Conservation (phyloP, 331 rosid species). For the Saraca asoca region DNA sequence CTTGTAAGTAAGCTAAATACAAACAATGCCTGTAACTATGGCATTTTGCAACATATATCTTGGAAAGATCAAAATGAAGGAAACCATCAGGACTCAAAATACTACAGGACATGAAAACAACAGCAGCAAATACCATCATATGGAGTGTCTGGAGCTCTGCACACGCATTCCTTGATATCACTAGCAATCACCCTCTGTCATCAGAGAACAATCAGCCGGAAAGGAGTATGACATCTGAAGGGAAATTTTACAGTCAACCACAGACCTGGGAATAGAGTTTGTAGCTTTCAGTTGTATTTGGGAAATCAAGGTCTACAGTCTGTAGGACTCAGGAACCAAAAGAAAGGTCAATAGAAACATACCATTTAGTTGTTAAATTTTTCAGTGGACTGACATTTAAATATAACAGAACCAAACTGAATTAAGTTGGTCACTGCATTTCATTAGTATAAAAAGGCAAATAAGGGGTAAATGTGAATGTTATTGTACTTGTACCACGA, state of each 20-base stretch:
- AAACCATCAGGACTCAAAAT: too few species aligned
- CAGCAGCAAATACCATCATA: conserved; percentile 75
- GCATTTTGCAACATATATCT: too few species aligned
- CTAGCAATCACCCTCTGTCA: conserved; percentile 90
- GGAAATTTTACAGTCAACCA: conserved; percentile 38
- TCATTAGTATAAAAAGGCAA: conserved; percentile 3
- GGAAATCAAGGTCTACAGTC: conserved; percentile 87
- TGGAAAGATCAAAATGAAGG: too few species aligned
- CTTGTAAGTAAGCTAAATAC: too few species aligned
- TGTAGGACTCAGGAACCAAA: conserved; percentile 43
- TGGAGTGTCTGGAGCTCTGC: conserved; percentile 98
- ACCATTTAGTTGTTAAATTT: too few species aligned
- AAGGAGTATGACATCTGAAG: conserved; percentile 16
- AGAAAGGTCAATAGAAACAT: conserved; percentile 6
- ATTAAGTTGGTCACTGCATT: too few species aligned
- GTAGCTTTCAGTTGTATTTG: conserved; percentile 95
- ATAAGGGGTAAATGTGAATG: neutral
- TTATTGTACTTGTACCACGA: neutral
- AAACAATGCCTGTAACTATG: too few species aligned
- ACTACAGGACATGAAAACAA: too few species aligned
- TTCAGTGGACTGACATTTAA: too few species aligned
- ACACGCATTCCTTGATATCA: conserved; percentile 97
- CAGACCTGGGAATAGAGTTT: conserved; percentile 87
- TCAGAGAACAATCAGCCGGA: conserved; percentile 38
- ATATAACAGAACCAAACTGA: too few species aligned